Conservation (phyloP, 2,329 filamentous ascomycete species). For the Apiospora sp. region DNA sequence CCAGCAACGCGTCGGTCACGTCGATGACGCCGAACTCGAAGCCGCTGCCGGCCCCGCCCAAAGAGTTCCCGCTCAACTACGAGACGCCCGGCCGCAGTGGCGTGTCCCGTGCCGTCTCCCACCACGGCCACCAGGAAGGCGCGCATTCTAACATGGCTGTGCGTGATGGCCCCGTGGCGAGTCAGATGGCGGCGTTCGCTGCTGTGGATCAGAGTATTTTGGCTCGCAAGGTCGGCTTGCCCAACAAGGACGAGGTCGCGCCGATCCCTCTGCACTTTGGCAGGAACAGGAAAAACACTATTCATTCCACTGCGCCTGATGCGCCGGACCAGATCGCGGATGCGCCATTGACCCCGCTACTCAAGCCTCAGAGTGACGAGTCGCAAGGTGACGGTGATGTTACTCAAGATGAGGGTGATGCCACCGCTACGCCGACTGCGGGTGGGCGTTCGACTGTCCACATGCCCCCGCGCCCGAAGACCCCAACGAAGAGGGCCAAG, state of each 20-base stretch:
- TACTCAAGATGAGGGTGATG: not conserved
- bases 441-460: not conserved
- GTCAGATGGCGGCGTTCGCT: conserved; percentile 67
- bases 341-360: not conserved
- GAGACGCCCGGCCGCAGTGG: conserved; percentile 46
- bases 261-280: conserved; percentile 56
- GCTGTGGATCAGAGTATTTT: conserved; percentile 70
- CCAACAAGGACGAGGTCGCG: conserved; percentile 47
- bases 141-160: conserved; percentile 33
- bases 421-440: not conserved
- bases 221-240: conserved; percentile 60
- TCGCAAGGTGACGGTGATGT: not conserved
- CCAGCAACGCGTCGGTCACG: conserved; percentile 37
- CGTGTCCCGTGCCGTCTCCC: conserved; percentile 50
- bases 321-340: conserved; percentile 21
- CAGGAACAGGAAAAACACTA: conserved; percentile 34
- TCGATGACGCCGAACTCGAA: conserved; percentile 44
- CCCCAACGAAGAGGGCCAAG: not conserved
- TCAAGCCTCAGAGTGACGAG: not conserved
- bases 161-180: conserved; percentile 49
- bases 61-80: conserved; percentile 51
- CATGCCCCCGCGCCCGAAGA: conserved; percentile 13
- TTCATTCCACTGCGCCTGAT: conserved; percentile 35
- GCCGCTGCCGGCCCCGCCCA: conserved; percentile 49
- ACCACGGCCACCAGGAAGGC: conserved; percentile 43